Evolutionary conservation across 192 early-diverging fungal species (phyloP).

Genomic region (Mycoemilia scoparia): DNA sequence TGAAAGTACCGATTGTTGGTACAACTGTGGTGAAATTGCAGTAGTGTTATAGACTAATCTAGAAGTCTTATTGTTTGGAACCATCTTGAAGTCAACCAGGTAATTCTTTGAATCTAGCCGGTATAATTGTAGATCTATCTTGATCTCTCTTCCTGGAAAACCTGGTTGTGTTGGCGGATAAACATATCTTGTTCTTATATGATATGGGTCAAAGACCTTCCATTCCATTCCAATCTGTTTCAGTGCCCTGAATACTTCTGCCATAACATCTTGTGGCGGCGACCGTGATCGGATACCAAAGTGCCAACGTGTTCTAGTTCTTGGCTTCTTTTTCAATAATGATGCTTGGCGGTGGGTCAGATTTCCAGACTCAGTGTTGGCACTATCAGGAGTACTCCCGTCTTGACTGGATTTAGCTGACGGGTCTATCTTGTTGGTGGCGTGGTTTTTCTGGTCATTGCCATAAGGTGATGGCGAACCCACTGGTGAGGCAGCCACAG

Average conservation of each 20-base stretch:
- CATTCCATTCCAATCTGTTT: constrained; percentile 82
- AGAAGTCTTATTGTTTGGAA: no score
- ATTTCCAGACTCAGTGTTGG: no score
- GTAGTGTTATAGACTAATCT: no score
- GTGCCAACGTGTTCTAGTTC: constrained; percentile 75
- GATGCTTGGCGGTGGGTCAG: no score
- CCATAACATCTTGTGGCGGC: constrained; percentile 88
- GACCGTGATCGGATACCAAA: constrained; percentile 90
- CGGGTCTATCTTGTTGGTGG: neutral
- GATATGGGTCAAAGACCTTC: constrained; percentile 79
- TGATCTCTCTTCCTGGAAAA: constrained; percentile 53
- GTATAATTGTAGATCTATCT: constrained; percentile 92
- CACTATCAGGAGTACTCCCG: neutral
- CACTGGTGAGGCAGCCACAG: no score
- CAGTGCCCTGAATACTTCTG: constrained; percentile 86
- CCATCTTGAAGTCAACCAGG: constrained; percentile 91
- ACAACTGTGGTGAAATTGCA: no score
- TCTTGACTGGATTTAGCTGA: neutral
- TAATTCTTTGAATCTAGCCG: constrained; percentile 75
- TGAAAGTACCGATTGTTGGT: no score
- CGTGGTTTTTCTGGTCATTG: neutral
- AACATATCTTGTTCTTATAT: constrained; percentile 55
- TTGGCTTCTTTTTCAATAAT: no score
- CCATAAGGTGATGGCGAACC: neutral
- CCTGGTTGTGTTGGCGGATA: constrained; percentile 17